Conservation (phyloP, 2,329 filamentous ascomycete genomes). For the Trichoderma guizhouense region DNA sequence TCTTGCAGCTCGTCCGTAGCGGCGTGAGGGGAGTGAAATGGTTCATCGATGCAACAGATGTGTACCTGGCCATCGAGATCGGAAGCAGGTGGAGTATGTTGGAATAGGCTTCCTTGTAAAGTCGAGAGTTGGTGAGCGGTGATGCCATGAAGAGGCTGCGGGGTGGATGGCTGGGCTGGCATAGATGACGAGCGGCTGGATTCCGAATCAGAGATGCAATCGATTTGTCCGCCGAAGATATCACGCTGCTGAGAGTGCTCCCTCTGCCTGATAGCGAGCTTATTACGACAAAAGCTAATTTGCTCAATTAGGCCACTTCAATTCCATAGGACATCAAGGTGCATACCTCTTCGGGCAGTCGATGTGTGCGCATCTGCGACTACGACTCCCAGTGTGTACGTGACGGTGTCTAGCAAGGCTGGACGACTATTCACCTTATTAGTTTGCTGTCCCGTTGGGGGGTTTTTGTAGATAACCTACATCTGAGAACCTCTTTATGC, state of each 20-base stretch:
- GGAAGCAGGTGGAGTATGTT: conserved; percentile 53
- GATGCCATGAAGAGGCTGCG: conserved; percentile 47
- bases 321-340: neutral
- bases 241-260: conserved; percentile 58
- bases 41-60: conserved; percentile 40
- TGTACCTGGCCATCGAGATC: conserved; percentile 52
- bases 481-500: conserved; percentile 67
- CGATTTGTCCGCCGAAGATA: conserved; percentile 51
- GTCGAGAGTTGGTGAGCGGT: conserved; percentile 38
- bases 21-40: conserved; percentile 47
- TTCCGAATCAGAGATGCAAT: conserved; percentile 55
- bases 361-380: conserved; percentile 59
- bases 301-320: neutral
- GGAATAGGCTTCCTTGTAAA: conserved; percentile 40
- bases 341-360: conserved; percentile 60
- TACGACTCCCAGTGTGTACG: conserved; percentile 65
- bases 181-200: conserved; percentile 58
- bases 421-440: conserved; percentile 48
- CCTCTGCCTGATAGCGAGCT: conserved; percentile 67
- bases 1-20: conserved; percentile 43
- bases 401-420: conserved; percentile 63
- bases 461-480: conserved; percentile 41
- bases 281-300: conserved; percentile 66
- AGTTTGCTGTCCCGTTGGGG: neutral
- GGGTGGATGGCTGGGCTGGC: conserved; percentile 50